Evolutionary conservation across 441 rosid species (phyloP).

Genomic region (Eruca vesicaria): DNA sequence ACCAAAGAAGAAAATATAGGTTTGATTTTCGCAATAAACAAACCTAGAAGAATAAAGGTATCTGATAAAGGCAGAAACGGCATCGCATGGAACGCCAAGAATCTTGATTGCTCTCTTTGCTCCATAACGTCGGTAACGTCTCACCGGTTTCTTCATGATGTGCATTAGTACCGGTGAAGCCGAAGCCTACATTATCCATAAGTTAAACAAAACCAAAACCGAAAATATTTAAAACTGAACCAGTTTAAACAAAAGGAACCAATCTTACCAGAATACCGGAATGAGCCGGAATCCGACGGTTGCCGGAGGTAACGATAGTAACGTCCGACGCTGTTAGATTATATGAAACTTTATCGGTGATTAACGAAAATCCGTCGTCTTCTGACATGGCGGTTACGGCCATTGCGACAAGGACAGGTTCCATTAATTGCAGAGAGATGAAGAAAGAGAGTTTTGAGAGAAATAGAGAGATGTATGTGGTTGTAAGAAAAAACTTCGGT

Average conservation of each 20-base stretch:
- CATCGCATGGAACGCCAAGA: slow-evolving; percentile 77
- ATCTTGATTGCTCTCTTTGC: slow-evolving; percentile 59
- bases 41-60: slow-evolving; percentile 74
- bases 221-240: not conserved
- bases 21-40: slow-evolving; percentile 4
- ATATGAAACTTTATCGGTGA: slow-evolving; percentile 24
- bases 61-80: slow-evolving; percentile 65
- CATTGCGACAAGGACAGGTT: slow-evolving; percentile 6
- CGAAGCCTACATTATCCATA: slow-evolving; percentile 46
- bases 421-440: slow-evolving; percentile 17
- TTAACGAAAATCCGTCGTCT: slow-evolving; percentile 10
- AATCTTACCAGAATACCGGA: slow-evolving; percentile 56
- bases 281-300: slow-evolving; percentile 73
- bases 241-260: not conserved
- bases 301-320: slow-evolving; percentile 64
- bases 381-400: slow-evolving; percentile 5
- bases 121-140: slow-evolving; percentile 62
- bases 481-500: not conserved
- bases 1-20: not conserved
- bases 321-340: slow-evolving; percentile 39
- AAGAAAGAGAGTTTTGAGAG: not conserved
- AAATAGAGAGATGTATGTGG: not conserved
- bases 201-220: not conserved
- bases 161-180: slow-evolving; percentile 72
- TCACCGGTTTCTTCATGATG: slow-evolving; percentile 55